These are phyloP conservation scores for Heracleum sosnowskyi DNA, from an alignment of 129 eudicot genomes.

Conservation along the genomic window DNA sequence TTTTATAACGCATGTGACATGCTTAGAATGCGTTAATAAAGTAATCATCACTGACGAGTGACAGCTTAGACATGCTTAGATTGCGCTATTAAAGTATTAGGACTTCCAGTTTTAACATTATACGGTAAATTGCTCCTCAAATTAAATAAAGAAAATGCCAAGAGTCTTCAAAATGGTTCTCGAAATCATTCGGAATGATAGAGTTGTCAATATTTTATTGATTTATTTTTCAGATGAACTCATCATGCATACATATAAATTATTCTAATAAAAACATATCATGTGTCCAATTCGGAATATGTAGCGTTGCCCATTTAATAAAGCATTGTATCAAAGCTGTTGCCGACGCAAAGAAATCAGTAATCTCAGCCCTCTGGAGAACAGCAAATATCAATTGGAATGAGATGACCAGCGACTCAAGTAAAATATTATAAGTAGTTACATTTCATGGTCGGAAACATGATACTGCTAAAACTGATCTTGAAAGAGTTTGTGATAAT, in stretches of 20 bases:
- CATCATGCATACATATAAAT: too few species aligned
- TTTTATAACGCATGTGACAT: background rate
- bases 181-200: too few species aligned
- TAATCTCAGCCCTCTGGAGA: background rate
- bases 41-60: background rate
- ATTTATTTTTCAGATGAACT: too few species aligned
- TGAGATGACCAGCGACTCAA: background rate
- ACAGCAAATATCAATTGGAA: background rate
- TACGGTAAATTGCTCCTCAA: background rate
- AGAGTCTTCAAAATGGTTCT: too few species aligned
- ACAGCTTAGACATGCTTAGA: background rate
- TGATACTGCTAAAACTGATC: background rate
- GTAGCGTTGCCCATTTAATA: too few species aligned
- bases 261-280: too few species aligned
- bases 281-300: too few species aligned
- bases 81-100: background rate
- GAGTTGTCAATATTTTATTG: too few species aligned
- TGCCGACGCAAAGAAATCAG: background rate
- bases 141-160: too few species aligned
- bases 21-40: background rate
- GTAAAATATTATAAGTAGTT: background rate
- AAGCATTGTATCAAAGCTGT: background rate
- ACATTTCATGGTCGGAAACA: background rate
- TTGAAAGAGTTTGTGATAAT: background rate
- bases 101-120: background rate